Percentiles rank a stretch among this genome's conserved stretches.
Conservation (phyloP, 495 filamentous ascomycete genomes). For the Chaetomium fimeti region DNA sequence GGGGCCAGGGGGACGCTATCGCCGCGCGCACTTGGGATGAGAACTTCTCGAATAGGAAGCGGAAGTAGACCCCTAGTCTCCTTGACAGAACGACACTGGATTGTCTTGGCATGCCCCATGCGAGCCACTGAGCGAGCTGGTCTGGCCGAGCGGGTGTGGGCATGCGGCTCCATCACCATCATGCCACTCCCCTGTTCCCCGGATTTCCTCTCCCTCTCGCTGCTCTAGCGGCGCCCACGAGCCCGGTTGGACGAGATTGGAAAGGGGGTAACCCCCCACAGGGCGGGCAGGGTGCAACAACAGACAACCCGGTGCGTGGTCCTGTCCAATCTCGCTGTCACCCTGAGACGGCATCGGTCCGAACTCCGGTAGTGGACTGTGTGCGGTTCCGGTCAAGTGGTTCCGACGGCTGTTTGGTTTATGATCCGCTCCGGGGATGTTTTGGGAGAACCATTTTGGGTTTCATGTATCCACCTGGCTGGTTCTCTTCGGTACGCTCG, state of each 20-base stretch:
- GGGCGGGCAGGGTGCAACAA: background rate
- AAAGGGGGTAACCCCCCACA: background rate
- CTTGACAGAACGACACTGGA: conserved; percentile 15
- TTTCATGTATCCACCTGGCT: background rate
- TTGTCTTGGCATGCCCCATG: conserved; percentile 17
- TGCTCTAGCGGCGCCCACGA: background rate
- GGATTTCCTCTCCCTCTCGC: background rate
- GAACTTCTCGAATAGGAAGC: conserved; percentile 25
- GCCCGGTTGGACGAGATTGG: conserved; percentile 9
- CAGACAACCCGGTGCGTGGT: background rate
- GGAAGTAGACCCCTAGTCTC: conserved; percentile 21
- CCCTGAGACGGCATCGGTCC: conserved; percentile 12
- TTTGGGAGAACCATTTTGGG: background rate
- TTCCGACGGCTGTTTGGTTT: conserved; percentile 9
- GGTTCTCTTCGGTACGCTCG: background rate
- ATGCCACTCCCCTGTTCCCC: conserved; percentile 5
- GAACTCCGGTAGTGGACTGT: conserved; percentile 14
- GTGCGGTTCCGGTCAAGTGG: conserved; percentile 6
- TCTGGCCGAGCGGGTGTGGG: background rate
- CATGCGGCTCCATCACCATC: conserved; percentile 5
- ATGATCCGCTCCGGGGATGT: conserved; percentile 3
- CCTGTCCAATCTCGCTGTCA: conserved; percentile 6
- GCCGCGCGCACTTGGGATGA: background rate
- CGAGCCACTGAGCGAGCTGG: background rate
- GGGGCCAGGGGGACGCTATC: background rate